phyloP scores from a whole-genome alignment of 2,329 filamentous ascomycete species.

The Xylaria sp. region DNA sequence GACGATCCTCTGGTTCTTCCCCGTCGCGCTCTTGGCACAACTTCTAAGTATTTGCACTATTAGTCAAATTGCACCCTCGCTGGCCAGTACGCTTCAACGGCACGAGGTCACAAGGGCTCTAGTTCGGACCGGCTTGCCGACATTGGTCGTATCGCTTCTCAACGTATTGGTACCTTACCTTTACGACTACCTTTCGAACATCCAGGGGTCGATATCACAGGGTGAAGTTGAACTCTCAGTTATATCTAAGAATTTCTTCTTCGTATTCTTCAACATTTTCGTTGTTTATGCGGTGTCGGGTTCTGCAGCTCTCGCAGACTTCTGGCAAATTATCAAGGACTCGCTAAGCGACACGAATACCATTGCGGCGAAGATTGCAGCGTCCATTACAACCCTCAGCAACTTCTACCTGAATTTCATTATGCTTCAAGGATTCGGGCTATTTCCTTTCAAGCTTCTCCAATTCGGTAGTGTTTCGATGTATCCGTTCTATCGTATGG shows the following conservation, averaged over 20 bases:
- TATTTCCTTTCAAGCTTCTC: conserved; percentile 91
- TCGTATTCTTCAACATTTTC: conserved; percentile 99
- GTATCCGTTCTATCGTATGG: conserved; percentile 82
- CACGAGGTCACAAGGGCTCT: conserved; percentile 79
- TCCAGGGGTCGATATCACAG: conserved; percentile 94
- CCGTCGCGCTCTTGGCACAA: conserved; percentile 82
- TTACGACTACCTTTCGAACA: conserved; percentile 91
- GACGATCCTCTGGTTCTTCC: conserved; percentile 87
- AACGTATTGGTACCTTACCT: conserved; percentile 92
- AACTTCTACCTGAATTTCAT: conserved; percentile 95
- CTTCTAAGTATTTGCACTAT: conserved; percentile 86
- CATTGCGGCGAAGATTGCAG: conserved; percentile 80
- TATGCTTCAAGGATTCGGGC: conserved; percentile 90
- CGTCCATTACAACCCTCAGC: conserved; percentile 77
- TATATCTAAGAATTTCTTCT: conserved; percentile 99
- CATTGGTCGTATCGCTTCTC: conserved; percentile 84
- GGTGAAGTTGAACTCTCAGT: conserved; percentile 94
- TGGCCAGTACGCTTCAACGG: conserved; percentile 73
- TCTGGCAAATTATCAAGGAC: conserved; percentile 77
- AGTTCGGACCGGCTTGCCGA: conserved; percentile 88
- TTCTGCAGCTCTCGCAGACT: conserved; percentile 75
- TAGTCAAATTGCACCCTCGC: conserved; percentile 73
- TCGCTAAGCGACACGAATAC: conserved; percentile 81
- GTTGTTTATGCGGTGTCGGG: conserved; percentile 91
- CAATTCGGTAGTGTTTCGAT: conserved; percentile 88